Base-by-base conservation (phyloP, 345 rosid species). In the Hibiscus mutabilis region DNA sequence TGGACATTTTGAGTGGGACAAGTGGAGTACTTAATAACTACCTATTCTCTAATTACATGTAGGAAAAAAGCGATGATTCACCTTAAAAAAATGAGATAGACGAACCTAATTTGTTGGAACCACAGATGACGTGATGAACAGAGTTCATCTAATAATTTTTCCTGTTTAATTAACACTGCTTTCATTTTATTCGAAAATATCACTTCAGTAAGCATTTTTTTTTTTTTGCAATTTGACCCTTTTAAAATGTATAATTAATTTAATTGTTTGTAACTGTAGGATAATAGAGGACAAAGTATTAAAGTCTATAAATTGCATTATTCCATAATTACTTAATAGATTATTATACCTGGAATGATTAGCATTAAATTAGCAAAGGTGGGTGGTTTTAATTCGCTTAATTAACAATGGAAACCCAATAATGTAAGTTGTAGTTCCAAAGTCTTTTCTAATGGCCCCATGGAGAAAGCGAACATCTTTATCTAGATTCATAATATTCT, bases 391-490 rank as follows among this genome's bases (percentile, higher is more conserved):
- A 25, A n/a, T 27, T 55, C 49, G 27, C n/a, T 67, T 46, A 60
- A 35, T 68, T 31, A 56, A 22, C 22, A 22, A 11, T 70, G 51
- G 33, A 59, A 29, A 27, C 37, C 14, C 35, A 69, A 62, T 22
- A 62, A 64, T 25, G 29, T 27, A 35, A 25, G 64, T 12, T 56
- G 31, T 46, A 16, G 71, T 64, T 70, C 25, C 66, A 31, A 71
- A 29, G 75, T 65, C 66, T 55, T 64, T 60, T 69, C 40, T 1
- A 6, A 10, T 60, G 75, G 75, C 49, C 74, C 79, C 74, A 57
- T 22, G 11, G 24, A 3, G 35, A 69, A 21, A 15, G 68, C 56
- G 21, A 68, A 68, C 19, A 37, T 61, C 19, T 46, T 46, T 64
- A 68, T 21, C 33, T 29, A 18, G 18, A 31, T 53, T 47, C 24